phyloP scores from a whole-genome alignment of 2,329 filamentous ascomycete species.

The Epichloe amarillans region DNA sequence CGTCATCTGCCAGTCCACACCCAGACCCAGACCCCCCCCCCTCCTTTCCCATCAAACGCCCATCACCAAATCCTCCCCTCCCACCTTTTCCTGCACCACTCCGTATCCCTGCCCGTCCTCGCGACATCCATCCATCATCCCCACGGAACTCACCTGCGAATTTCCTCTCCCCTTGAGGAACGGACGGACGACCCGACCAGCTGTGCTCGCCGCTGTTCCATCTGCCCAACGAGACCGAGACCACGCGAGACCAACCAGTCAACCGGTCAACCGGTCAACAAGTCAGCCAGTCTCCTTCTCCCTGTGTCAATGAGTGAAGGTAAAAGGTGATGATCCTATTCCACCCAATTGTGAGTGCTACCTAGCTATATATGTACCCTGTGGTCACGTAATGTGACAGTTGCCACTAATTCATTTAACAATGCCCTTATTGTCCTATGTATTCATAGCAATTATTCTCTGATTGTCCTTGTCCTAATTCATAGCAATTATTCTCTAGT shows the following conservation, averaged over 20 bases:
- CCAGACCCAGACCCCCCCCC: background rate
- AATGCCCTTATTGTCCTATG: no score
- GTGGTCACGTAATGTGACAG: no score
- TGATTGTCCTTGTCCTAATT: no score
- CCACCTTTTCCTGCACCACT: constrained; percentile 3
- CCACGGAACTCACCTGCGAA: background rate
- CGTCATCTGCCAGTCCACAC: no score
- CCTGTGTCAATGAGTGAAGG: no score
- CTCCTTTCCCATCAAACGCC: background rate
- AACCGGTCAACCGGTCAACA: no score
- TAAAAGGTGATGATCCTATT: no score
- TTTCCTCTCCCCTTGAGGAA: background rate
- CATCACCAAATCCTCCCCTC: background rate
- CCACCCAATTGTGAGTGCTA: no score
- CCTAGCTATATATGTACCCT: no score
- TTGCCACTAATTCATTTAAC: no score
- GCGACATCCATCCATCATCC: constrained; percentile 1
- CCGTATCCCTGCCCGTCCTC: constrained; percentile 1
- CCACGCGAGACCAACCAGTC: background rate
- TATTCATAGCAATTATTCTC: no score
- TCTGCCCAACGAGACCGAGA: background rate
- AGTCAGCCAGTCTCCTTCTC: background rate
- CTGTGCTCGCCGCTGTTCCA: background rate
- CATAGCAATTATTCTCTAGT: no score
- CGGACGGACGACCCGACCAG: background rate